Base-by-base conservation (phyloP, 306 rosid genomes). In the Lotus japonicus region DNA sequence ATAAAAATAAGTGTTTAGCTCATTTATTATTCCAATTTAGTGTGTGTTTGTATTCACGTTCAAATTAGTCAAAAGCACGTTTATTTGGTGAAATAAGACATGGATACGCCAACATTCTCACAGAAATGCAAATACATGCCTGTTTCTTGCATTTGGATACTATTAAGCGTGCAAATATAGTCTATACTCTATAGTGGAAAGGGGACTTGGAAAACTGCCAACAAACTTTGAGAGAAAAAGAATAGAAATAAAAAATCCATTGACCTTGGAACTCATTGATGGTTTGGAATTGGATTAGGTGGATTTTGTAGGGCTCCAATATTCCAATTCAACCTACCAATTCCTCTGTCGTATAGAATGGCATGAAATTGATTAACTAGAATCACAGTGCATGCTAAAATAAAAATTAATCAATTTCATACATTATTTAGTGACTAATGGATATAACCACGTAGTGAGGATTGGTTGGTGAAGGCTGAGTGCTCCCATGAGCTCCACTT, bases 271-370 rank as follows among this genome's bases (percentile, higher is more conserved):
- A 51, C 59, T 68, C 35, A 51, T 42, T 42, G 69, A 52, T 58
- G 18, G 58, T 8, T 31, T 58, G 64, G 57, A 28, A 5, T 31
- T 58, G 64, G 57, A 28, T 13, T 41, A 53, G 18, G 58, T 33
- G 11, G 9, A 9, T 38, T 4, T 49, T n/a, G 64, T 51, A 60
- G 66, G 71, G 59, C 17, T 13, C 14, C 41, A 13, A 52, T 15
- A 31, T 16, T 68, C 58, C 16, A 16, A 14, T 11, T 60, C 52
- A 45, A 44, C 16, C 68, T 31, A 41, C 57, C 11, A 11, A 6
- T 12, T 46, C 12, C n/a, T 74, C 61, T 82, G 73, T 71, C 79
- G 77, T 38, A 66, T 61, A 5, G 15, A 44, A 68, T 63, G 81
- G 68, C 58, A 67, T 14, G 54, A 71, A 62, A 74, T 56, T 49